Evolutionary conservation across 208 protist genomes (phyloP), one percentile per base, ranked within the genome.

Genomic region (Jaenimonas drosophilae): DNA sequence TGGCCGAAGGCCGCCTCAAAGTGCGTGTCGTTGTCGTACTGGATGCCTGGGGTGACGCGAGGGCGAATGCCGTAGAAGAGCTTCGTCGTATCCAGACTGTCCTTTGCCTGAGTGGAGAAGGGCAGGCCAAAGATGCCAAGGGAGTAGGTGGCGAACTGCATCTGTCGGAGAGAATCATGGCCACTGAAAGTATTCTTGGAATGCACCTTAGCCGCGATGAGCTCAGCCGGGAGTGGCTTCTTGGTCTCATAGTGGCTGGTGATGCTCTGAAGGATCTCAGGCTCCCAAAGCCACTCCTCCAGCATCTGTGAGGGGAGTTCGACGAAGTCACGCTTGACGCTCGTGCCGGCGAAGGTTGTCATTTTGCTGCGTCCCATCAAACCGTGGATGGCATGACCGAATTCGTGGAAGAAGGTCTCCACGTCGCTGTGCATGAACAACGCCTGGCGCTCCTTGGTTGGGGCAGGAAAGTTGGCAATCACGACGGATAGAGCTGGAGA

Each of bases 211-310:
- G 70, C 59, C n/a, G 89, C 68, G 14, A 87, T 84, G 42, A 94
- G 60, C 7, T 53, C 42, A 23, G 47, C 61, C 7, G 83, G 78
- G 33, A 94, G 49, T 28, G 66, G 41, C 37, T 88, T 45, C 43
- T 77, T 59, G 16, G 86, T 89, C 61, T 90, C 76, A 55, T 88
- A 91, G 61, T 94, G 83, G 19, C 47, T 64, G 14, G 76, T 85
- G 46, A 94, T 81, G 25, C 61, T 66, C 49, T 77, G 56, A 25
- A 96, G 49, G 28, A 93, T 79, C 40, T 79, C 66, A 9, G 65
- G 63, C 32, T 94, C 66, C 84, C 89, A 96, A 29, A 82, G 59
- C 77, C 85, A 96, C 49, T 95, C 79, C 60, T 95, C 84, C 30
- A 92, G 50, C 67, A 91, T 90, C 44, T 94, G 83, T 11, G 84